Evolutionary conservation across 345 rosid species (phyloP).

Genomic region (Salix viminalis): DNA sequence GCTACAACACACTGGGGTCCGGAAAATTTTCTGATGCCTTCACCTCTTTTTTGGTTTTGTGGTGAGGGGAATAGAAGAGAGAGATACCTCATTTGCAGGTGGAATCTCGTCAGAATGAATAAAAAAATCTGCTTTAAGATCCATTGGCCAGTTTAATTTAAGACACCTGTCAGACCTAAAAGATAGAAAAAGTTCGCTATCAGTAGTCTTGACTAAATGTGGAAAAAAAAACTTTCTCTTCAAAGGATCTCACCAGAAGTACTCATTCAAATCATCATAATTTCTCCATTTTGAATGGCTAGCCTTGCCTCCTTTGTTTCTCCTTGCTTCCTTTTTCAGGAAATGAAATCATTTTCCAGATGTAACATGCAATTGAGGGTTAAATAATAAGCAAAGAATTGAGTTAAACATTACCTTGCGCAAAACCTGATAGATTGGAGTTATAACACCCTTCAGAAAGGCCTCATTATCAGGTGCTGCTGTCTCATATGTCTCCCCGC

Average conservation of each 20-base stretch:
- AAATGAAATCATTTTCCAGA: constrained; percentile 22
- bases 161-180: constrained; percentile 77
- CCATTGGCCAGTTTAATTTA: constrained; percentile 68
- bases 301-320: constrained; percentile 76
- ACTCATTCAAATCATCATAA: constrained; percentile 95
- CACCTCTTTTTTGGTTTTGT: too few relatives aligned
- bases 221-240: constrained; percentile 5
- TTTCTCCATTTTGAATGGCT: constrained; percentile 99
- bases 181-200: constrained; percentile 11
- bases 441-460: constrained; percentile 71
- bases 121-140: constrained; percentile 64
- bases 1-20: neutral
- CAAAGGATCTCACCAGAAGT: constrained; percentile 72
- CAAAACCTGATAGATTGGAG: constrained; percentile 71
- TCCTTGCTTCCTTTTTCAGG: constrained; percentile 66
- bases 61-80: neutral
- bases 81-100: constrained; percentile 38
- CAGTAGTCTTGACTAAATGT: constrained; percentile 3
- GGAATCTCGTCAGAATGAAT: constrained; percentile 44
- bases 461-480: constrained; percentile 65
- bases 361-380: neutral
- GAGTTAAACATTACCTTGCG: constrained; percentile 48
- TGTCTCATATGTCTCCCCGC: constrained; percentile 44
- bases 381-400: neutral
- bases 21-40: neutral